Evolutionary conservation across 768 basidiomycete species (phyloP), one percentile per base, ranked within the genome.

Genomic region (Tylopilus subfusipes): DNA sequence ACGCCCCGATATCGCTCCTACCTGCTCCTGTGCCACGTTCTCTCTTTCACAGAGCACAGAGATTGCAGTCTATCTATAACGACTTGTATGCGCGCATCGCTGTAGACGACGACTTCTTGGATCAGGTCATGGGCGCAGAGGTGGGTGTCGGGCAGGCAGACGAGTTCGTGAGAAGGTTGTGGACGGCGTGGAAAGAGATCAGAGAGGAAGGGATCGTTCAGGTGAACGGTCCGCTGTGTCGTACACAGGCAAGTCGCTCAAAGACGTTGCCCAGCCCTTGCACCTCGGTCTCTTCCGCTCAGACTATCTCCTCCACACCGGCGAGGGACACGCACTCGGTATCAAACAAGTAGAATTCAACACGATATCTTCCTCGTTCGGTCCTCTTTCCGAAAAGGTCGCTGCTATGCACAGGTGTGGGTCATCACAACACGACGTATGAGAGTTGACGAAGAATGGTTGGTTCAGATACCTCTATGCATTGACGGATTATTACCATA

Each of bases 321-420:
- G 76, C 2, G 59, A 61, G 0, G 67, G 72, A 27, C 65, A 40
- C 13, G 21, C 19, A 14, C 63, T 76, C 14, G 70, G 73, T 7
- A 71, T 99, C 58, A 96, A 94, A 68, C 96, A 99, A 72, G 96
- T 98, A 39, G 96, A 99, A 69, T 97, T 98, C 74, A 99, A 99
- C 67, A 97, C 96, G 10, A 95, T 98, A 58, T 92, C 94, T 3
- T 83, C 86, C 0, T 94, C 93, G 1, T 96, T 98, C 68, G 96
- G 93, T 0, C 65, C 85, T 1, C 76, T 98, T 14, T 90, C 90
- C 0, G 76, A 89, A 57, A 78, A 76, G 34, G 75, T 78, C 11
- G 77, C 87, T 4, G 81, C 82, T 22, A 68, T 98, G 66, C 96
- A 98, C 71, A 78, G 85, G 92, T 93, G 88, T 90, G 60, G 46